Base-by-base conservation (phyloP, 2,329 filamentous ascomycete species). In the Hymenoscyphus fructigenus region DNA sequence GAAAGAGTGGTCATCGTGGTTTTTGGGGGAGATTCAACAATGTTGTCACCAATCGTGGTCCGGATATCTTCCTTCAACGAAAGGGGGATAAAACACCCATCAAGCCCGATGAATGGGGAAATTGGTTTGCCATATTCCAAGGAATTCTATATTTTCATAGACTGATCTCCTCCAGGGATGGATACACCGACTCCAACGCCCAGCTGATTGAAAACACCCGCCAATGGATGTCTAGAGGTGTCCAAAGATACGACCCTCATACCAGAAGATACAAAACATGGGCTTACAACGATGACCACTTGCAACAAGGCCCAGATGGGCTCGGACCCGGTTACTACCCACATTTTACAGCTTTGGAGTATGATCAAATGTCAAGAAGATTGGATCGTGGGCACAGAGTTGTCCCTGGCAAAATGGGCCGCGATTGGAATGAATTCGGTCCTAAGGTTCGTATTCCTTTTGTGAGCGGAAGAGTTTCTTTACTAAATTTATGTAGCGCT, bases 51-150 rank as follows among this genome's bases (percentile, higher is more conserved):
- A 75, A 75, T 41, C 77, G 74, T 63, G 79, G 79, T 1, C 78
- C 79, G 14, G 79, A 81, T 69, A 77, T 81, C 5, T 80, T 77
- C 41, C 70, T 80, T 7, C 70, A 71, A 23, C 64, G 53, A 53
- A 65, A 68, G 57, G 62, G 67, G 26, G 67, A 63, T 6, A 65
- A 53, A 3, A 65, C 23, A 0, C 61, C 71, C 5, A 72, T 75
- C 57, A 61, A 17, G n/a, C 67, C 67, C 4, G 74, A 75, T 17
- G 26, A 59, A 32, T 75, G 74, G 73, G 66, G 68, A 12, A 75
- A 75, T 60, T 75, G 74, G 74, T 73, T 65, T 61, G 56, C 12
- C 34, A 12, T 14, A 47, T 0, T 0, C 34, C 7, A 17, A 17
- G 23, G 17, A 32, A 20, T 29, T 14, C 4, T 20, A 29, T n/a